These are phyloP conservation scores for Tylopilus sp. DNA, from an alignment of 1,284 basidiomycete species.

Conservation along the genomic window DNA sequence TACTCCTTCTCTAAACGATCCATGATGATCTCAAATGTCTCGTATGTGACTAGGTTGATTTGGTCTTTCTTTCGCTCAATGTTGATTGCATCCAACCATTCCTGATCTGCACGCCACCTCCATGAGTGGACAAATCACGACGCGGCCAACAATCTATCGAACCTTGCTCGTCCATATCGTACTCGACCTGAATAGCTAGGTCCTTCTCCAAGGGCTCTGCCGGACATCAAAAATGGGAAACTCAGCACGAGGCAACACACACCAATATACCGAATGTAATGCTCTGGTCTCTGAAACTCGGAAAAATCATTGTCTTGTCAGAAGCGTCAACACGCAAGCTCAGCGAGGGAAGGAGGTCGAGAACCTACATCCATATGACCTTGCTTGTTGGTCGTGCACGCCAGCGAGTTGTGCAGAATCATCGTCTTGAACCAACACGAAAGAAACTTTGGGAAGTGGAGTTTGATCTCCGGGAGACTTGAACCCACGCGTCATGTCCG, in stretches of 20 bases:
- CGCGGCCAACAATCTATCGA: slow-evolving; percentile 9
- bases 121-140: neutral
- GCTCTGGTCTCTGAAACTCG: slow-evolving; percentile 71
- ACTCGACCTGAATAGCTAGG: slow-evolving; percentile 90
- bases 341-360: slow-evolving; percentile 1
- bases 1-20: slow-evolving; percentile 98
- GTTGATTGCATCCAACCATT: slow-evolving; percentile 91
- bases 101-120: slow-evolving; percentile 62
- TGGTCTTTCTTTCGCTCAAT: slow-evolving; percentile 76
- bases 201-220: slow-evolving; percentile 91
- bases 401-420: slow-evolving; percentile 50
- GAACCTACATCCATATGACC: slow-evolving; percentile 57
- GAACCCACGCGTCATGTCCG: slow-evolving; percentile 36
- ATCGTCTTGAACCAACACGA: slow-evolving; percentile 56
- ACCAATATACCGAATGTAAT: slow-evolving; percentile 91
- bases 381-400: slow-evolving; percentile 48
- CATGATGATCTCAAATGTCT: slow-evolving; percentile 94
- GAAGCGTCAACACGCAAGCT: slow-evolving; percentile 8
- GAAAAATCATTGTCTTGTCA: slow-evolving; percentile 72
- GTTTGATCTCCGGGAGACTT: slow-evolving; percentile 35
- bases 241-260: slow-evolving; percentile 17
- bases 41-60: slow-evolving; percentile 70
- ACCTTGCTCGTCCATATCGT: slow-evolving; percentile 99
- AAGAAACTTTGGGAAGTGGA: slow-evolving; percentile 56
- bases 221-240: slow-evolving; percentile 7